These are phyloP conservation scores for Stachybotrys echinatus DNA, from an alignment of 2,329 filamentous ascomycete species.

Conservation along the genomic window DNA sequence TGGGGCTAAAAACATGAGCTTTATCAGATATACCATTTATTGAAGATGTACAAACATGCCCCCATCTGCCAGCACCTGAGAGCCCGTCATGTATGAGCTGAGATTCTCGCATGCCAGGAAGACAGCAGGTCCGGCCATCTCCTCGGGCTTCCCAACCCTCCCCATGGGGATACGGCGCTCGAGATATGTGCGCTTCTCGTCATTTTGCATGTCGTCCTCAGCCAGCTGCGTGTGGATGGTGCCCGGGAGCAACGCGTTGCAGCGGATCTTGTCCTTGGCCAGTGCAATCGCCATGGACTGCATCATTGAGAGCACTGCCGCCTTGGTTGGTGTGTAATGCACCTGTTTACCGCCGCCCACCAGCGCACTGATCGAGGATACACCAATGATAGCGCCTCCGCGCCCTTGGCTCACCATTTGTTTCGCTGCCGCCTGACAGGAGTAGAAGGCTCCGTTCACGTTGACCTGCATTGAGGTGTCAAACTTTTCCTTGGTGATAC, in stretches of 20 bases:
- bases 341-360: constrained; percentile 69
- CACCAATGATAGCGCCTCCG: constrained; percentile 70
- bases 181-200: constrained; percentile 67
- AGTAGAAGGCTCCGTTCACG: constrained; percentile 72
- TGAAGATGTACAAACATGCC: constrained; percentile 70
- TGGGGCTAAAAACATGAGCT: no score
- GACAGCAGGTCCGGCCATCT: constrained; percentile 66
- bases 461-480: no score
- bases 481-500: constrained; percentile 4
- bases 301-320: constrained; percentile 65
- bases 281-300: constrained; percentile 52
- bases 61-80: constrained; percentile 68
- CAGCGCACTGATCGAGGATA: constrained; percentile 63
- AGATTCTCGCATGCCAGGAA: constrained; percentile 63
- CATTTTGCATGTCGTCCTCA: constrained; percentile 66
- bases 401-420: constrained; percentile 54
- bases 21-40: no score
- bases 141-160: constrained; percentile 53
- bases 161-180: constrained; percentile 71
- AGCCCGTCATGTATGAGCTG: constrained; percentile 62
- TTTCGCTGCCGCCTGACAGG: constrained; percentile 71
- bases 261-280: constrained; percentile 65
- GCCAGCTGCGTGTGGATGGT: constrained; percentile 76
- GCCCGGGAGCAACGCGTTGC: constrained; percentile 72
- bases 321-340: constrained; percentile 81